A percentile compares a stretch with the other conserved stretches of the same genome.
Conservation (phyloP, 768 basidiomycete genomes). For the Tephrocybe sp. region DNA sequence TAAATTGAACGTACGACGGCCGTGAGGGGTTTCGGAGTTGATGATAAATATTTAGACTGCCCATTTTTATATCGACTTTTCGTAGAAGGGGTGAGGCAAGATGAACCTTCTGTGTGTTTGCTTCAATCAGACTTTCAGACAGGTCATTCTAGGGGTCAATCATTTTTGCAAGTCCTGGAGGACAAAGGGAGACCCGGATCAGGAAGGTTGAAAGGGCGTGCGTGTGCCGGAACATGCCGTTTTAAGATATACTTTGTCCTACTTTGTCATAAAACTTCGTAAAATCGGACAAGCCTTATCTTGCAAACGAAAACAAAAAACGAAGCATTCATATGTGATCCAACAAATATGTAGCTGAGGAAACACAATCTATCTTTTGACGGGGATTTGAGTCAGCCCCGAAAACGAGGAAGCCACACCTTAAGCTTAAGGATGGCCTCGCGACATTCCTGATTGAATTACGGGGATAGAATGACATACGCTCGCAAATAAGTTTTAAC, state of each 20-base stretch:
- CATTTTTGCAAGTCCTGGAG: conserved; percentile 36
- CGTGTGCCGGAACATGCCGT: conserved; percentile 43
- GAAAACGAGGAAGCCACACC: too few relatives aligned
- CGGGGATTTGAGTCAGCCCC: too few relatives aligned
- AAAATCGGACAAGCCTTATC: background rate
- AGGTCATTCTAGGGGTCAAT: conserved; percentile 32
- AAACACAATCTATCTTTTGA: too few relatives aligned
- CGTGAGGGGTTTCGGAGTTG: conserved; percentile 32
- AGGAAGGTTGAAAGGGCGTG: conserved; percentile 49
- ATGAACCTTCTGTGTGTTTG: conserved; percentile 33
- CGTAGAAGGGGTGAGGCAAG: conserved; percentile 37
- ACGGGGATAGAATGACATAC: too few relatives aligned
- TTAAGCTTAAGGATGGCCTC: background rate
- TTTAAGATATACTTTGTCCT: conserved; percentile 29
- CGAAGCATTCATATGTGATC: too few relatives aligned
- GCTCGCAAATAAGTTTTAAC: too few relatives aligned
- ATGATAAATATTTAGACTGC: conserved; percentile 32
- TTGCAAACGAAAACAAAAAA: too few relatives aligned
- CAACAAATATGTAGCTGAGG: too few relatives aligned
- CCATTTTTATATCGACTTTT: conserved; percentile 47
- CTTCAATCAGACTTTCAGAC: conserved; percentile 39
- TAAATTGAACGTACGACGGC: conserved; percentile 38
- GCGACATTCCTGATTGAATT: too few relatives aligned
- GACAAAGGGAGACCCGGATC: conserved; percentile 51
- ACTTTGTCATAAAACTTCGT: conserved; percentile 1